Evolutionary conservation across 2,329 filamentous ascomycete species (phyloP).

Genomic region (Trichoderma sp.): DNA sequence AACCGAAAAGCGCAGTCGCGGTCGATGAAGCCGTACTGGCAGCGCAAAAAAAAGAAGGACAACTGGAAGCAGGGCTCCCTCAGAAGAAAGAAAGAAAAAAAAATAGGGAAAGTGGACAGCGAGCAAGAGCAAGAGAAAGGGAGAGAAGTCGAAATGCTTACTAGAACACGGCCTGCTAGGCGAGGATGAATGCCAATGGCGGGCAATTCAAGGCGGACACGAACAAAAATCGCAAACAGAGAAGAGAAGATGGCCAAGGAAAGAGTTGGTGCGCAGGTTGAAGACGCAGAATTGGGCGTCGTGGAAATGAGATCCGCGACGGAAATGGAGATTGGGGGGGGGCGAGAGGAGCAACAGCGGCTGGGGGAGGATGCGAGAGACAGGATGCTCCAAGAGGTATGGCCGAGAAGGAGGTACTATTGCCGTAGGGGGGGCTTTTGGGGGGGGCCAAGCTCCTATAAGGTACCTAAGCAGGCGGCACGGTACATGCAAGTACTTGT

Average conservation of each 20-base stretch:
- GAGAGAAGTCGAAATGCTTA: not conserved
- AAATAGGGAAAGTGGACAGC: not conserved
- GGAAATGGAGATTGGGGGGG: slow-evolving; percentile 20
- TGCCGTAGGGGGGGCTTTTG: slow-evolving; percentile 2
- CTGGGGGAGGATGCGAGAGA: slow-evolving; percentile 17
- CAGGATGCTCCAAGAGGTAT: slow-evolving; percentile 4
- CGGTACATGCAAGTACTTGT: slow-evolving; percentile 17
- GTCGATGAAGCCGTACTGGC: not conserved
- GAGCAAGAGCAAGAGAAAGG: slow-evolving; percentile 1
- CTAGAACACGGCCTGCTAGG: slow-evolving; percentile 20
- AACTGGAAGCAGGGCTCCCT: slow-evolving; percentile 3
- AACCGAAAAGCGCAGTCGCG: slow-evolving; percentile 13
- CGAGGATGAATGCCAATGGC: slow-evolving; percentile 22
- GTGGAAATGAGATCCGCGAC: slow-evolving; percentile 22
- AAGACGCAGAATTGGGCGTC: slow-evolving; percentile 15
- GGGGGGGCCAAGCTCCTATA: not conserved
- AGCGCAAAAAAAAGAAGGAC: slow-evolving; percentile 11
- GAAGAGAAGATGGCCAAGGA: slow-evolving; percentile 22
- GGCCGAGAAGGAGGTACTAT: slow-evolving; percentile 18
- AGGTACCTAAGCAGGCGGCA: no score
- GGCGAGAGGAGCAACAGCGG: slow-evolving; percentile 17
- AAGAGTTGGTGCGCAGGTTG: slow-evolving; percentile 18
- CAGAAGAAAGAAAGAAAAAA: not conserved
- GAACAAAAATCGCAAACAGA: slow-evolving; percentile 21
- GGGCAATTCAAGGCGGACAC: slow-evolving; percentile 21